Evolutionary conservation across 345 rosid genomes (phyloP).

Genomic region (Moricandia arvensis): DNA sequence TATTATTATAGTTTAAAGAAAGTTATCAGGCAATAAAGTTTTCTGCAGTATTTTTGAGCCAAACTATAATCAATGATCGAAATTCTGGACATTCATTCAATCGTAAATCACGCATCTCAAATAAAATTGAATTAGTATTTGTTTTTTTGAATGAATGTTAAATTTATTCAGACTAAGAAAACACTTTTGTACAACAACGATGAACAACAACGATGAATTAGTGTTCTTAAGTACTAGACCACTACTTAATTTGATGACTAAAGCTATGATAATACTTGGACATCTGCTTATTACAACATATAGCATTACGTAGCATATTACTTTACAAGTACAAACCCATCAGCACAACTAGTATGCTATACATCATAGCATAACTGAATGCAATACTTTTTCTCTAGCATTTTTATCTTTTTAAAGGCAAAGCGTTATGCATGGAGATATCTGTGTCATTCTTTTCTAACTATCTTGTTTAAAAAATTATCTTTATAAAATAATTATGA

Average conservation of each 20-base stretch:
- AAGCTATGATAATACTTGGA: neutral
- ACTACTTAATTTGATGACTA: neutral
- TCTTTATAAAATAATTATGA: neutral
- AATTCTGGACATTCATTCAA: neutral
- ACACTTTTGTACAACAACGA: too few species aligned
- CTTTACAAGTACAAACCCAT: neutral
- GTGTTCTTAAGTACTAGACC: neutral
- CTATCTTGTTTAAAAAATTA: slow-evolving; percentile 3
- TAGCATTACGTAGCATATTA: neutral
- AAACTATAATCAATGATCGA: neutral
- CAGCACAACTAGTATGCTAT: neutral
- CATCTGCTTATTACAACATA: neutral
- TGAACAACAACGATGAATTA: too few species aligned
- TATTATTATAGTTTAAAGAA: slow-evolving; percentile 9
- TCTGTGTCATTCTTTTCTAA: neutral
- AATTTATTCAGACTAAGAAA: too few species aligned
- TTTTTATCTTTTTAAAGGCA: slow-evolving; percentile 1
- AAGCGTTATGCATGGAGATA: neutral
- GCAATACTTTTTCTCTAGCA: neutral
- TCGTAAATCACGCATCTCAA: neutral
- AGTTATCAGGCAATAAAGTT: slow-evolving; percentile 1
- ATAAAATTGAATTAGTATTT: neutral
- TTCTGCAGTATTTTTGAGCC: neutral
- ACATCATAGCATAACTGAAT: neutral
- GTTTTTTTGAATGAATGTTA: too few species aligned